Base-by-base conservation (phyloP, 257 asterid species). In the Forsythia suspensa region DNA sequence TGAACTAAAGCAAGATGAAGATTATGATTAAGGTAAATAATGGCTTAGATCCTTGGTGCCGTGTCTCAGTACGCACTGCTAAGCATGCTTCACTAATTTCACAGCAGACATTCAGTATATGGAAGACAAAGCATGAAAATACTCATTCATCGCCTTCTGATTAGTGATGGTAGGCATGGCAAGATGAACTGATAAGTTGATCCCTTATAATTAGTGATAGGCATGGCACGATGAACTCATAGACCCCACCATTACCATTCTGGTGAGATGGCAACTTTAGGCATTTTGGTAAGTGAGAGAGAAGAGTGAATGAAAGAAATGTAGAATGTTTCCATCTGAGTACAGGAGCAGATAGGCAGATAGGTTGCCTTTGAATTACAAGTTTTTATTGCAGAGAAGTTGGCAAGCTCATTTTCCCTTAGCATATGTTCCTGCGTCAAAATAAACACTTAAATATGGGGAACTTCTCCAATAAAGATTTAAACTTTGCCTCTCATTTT, bases 81-180 rank as follows among this genome's bases (percentile, higher is more conserved):
- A 90, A 84, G 88, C 91, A 92, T 88, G 90, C 92, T 92, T 94
- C 98, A 92, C 86, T 97, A 87, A 85, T 87, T 80, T 92, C 93
- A 90, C 87, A 87, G 92, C 90, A 89, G 57, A 86, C 85, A 85
- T 76, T 90, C 96, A 87, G 93, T 81, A 86, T 81, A 91, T 81
- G 85, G 91, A 76, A 82, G 91, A 84, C 89, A 94, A 84, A 92
- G 97, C 96, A 91, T 82, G 97, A 86, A 81, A 91, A 87, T 85
- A 82, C 85, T 89, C 90, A 85, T 79, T 82, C 86, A 84, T 87
- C 92, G 84, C 88, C 95, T 84, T 29, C 90, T 79, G 85, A 81
- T 77, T 79, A 88, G 78, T 87, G 85, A 81, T 86, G 87, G 89
- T 84, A 78, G 92, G 88, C 92, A 85, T 85, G 90, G 89, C 93